phyloP scores from a whole-genome alignment of 768 basidiomycete genomes.

The Amyloporia xantha region DNA sequence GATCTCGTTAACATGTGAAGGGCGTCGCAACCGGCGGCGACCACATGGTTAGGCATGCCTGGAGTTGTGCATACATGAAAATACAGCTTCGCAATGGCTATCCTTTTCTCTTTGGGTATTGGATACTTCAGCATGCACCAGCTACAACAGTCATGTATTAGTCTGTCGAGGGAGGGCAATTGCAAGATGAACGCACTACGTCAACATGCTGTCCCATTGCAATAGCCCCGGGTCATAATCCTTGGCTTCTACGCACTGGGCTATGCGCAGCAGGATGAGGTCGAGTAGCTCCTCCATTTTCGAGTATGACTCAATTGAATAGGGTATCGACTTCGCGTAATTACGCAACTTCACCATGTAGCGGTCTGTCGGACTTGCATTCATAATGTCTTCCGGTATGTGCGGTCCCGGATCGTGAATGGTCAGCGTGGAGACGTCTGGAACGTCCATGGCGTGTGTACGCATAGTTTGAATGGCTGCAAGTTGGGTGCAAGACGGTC shows the following conservation, averaged over 20 bases:
- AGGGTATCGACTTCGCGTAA: conserved; percentile 65
- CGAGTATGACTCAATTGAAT: conserved; percentile 68
- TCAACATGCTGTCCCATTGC: conserved; percentile 76
- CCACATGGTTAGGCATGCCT: conserved; percentile 63
- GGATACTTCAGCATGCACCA: conserved; percentile 85
- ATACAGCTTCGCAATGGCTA: conserved; percentile 70
- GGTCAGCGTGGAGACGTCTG: conserved; percentile 40
- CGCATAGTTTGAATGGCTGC: too few relatives aligned
- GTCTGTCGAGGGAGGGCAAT: conserved; percentile 10
- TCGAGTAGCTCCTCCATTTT: conserved; percentile 74
- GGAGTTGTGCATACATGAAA: conserved; percentile 72
- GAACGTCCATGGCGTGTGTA: conserved; percentile 35
- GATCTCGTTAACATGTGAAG: conserved; percentile 55
- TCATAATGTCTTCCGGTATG: conserved; percentile 26
- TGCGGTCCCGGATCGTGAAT: conserved; percentile 32
- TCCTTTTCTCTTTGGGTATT: conserved; percentile 72
- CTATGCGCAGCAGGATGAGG: conserved; percentile 58
- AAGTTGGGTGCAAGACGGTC: conserved; percentile 7
- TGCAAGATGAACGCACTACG: conserved; percentile 46
- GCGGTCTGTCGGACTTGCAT: conserved; percentile 30
- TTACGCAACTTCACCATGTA: conserved; percentile 53
- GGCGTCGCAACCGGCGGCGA: conserved; percentile 60
- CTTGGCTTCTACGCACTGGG: conserved; percentile 69
- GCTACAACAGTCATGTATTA: conserved; percentile 30
- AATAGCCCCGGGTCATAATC: conserved; percentile 78